These are phyloP conservation scores for Ajuga reptans DNA, from an alignment of 305 asterid genomes.

Conservation along the genomic window DNA sequence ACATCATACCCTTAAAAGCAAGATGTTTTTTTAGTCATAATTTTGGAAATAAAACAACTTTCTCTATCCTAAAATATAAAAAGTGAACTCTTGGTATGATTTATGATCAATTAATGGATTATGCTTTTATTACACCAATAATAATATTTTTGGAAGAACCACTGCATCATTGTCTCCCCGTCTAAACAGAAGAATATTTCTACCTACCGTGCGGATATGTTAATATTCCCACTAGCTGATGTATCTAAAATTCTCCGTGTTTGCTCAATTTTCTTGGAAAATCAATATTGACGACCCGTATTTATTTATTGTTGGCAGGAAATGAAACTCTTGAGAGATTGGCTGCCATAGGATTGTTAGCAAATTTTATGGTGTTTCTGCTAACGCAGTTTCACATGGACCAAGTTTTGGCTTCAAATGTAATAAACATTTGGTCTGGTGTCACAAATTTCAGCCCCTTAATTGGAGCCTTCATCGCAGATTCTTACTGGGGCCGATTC, in stretches of 20 bases:
- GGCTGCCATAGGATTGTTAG: constrained; percentile 53
- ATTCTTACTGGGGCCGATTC: constrained; percentile 54
- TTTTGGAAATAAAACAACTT: neutral
- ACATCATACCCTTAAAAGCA: neutral
- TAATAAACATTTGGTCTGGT: constrained; percentile 52
- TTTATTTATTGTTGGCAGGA: constrained; percentile 28
- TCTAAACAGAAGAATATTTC: no score
- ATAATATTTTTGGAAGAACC: no score
- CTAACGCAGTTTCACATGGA: constrained; percentile 58
- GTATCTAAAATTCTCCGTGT: no score
- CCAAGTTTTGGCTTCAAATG: constrained; percentile 65
- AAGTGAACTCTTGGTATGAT: neutral
- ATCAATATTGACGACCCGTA: neutral
- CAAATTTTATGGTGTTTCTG: constrained; percentile 63
- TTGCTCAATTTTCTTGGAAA: no score
- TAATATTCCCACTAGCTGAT: no score
- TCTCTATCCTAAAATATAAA: neutral
- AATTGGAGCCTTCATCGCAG: constrained; percentile 58
- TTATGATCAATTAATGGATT: neutral
- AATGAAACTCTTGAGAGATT: constrained; percentile 75
- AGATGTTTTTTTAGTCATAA: neutral
- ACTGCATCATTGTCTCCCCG: no score
- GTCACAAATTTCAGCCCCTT: constrained; percentile 51
- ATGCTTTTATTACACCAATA: no score
- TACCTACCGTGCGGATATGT: no score